Percentiles rank a stretch among this genome's conserved stretches.
phyloP scores from a whole-genome alignment of 2,329 filamentous ascomycete genomes.

The Gliomastix tumulicola region DNA sequence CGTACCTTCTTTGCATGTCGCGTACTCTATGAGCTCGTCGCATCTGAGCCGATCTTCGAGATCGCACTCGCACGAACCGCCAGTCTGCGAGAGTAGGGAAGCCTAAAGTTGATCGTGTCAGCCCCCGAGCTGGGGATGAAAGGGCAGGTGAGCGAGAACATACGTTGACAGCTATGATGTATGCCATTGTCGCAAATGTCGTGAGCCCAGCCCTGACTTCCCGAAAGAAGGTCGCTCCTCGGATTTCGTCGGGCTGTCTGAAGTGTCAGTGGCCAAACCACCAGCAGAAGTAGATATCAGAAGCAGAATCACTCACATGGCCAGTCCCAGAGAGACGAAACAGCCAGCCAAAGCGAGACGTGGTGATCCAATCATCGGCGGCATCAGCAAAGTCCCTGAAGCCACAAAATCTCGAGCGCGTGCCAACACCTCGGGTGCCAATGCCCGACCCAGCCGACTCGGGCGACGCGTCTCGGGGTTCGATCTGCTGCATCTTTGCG shows the following conservation, averaged over 20 bases:
- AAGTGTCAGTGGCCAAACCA: slow-evolving; percentile 3
- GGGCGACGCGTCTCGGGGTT: too few relatives aligned
- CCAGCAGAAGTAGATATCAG: not conserved
- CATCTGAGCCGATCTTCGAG: slow-evolving; percentile 36
- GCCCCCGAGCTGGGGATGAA: slow-evolving; percentile 3
- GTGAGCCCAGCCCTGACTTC: slow-evolving; percentile 76
- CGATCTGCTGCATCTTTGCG: too few relatives aligned
- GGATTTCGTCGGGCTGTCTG: slow-evolving; percentile 57
- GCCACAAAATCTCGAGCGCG: slow-evolving; percentile 19
- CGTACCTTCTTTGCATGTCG: slow-evolving; percentile 38
- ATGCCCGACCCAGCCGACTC: too few relatives aligned
- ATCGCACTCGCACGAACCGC: slow-evolving; percentile 68
- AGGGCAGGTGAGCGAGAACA: slow-evolving; percentile 8
- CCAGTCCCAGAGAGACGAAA: slow-evolving; percentile 63
- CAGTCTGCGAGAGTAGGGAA: slow-evolving; percentile 66
- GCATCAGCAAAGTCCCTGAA: slow-evolving; percentile 26
- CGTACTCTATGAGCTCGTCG: slow-evolving; percentile 34
- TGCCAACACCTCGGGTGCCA: too few relatives aligned
- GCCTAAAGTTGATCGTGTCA: slow-evolving; percentile 35
- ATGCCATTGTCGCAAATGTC: slow-evolving; percentile 77
- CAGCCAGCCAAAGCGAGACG: slow-evolving; percentile 45
- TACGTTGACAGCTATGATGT: slow-evolving; percentile 72
- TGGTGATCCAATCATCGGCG: slow-evolving; percentile 26
- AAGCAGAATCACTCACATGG: slow-evolving; percentile 46
- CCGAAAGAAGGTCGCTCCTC: slow-evolving; percentile 63